phyloP scores from a whole-genome alignment of 176 grass and related monocot genomes.

The Zea mays region Zm-B73-REFERENCE-NAM-5.0 NC_050098.1:6386001-6386500 shows the following conservation, averaged over 20 bases:
- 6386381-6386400: constrained; percentile 37
- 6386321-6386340: background rate
- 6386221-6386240: background rate
- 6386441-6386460: constrained; percentile 21
- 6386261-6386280: background rate
- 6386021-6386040: background rate
- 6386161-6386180: background rate
- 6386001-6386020: background rate
- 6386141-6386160: background rate
- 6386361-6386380: background rate
- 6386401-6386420: constrained; percentile 29
- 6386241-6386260: background rate
- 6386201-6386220: background rate
- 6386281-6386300: background rate
- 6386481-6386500: background rate
- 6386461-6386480: background rate
- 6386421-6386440: constrained; percentile 33
- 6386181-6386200: background rate
- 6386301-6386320: constrained; percentile 20
- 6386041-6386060: background rate
- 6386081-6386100: background rate
- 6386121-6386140: background rate
- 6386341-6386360: background rate
- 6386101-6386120: constrained; percentile 34
- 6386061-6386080: constrained; percentile 29